Conservation (phyloP, 495 filamentous ascomycete species). For the Xylaria grammica region DNA sequence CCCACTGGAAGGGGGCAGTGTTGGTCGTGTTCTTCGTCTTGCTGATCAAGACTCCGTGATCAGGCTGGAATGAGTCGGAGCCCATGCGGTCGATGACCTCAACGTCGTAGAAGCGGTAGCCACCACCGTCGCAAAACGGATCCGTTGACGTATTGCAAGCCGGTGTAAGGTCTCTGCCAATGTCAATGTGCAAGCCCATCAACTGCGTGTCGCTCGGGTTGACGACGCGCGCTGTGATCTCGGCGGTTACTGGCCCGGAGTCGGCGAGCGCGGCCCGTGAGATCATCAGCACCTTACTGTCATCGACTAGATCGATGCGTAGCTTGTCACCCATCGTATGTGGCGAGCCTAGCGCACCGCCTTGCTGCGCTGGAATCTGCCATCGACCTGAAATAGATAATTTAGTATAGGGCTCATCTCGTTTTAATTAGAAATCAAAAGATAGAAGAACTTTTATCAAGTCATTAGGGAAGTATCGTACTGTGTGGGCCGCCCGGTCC, state of each 20-base stretch:
- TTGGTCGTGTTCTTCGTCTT: slow-evolving; percentile 41
- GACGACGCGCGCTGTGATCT: slow-evolving; percentile 45
- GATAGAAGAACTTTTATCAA: too few relatives aligned
- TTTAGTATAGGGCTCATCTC: too few relatives aligned
- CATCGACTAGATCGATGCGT: slow-evolving; percentile 42
- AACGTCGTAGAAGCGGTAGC: slow-evolving; percentile 46
- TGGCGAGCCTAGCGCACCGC: slow-evolving; percentile 44
- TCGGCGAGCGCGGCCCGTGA: slow-evolving; percentile 39
- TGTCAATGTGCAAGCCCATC: slow-evolving; percentile 44
- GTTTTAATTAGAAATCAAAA: too few relatives aligned
- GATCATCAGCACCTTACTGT: slow-evolving; percentile 37
- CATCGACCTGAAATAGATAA: too few relatives aligned
- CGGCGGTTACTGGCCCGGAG: slow-evolving; percentile 44
- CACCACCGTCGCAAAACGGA: slow-evolving; percentile 46
- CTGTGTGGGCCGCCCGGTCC: slow-evolving; percentile 51
- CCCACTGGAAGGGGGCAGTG: slow-evolving; percentile 47
- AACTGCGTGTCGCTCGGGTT: slow-evolving; percentile 34
- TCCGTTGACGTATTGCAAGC: slow-evolving; percentile 41
- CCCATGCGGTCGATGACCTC: slow-evolving; percentile 52
- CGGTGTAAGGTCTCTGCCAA: slow-evolving; percentile 41
- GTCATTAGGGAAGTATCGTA: too few relatives aligned
- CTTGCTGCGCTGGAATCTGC: slow-evolving; percentile 45
- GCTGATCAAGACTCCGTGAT: slow-evolving; percentile 51
- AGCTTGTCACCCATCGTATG: slow-evolving; percentile 50
- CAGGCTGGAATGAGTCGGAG: slow-evolving; percentile 45